phyloP scores from a whole-genome alignment of 805 yeast species.

The Saturnispora galanensis region DNA sequence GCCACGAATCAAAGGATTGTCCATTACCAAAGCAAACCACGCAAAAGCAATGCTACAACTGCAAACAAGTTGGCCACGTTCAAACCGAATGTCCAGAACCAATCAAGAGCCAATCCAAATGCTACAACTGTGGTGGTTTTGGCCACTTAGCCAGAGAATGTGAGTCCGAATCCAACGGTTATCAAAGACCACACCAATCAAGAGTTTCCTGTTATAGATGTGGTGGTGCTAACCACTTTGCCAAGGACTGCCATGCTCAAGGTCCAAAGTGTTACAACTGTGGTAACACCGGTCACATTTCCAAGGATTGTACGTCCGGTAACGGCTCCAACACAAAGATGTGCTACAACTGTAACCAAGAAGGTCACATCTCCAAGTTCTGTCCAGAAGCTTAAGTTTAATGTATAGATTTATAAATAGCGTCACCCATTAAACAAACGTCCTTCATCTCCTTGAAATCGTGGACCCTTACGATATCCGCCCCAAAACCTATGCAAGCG shows the following conservation, averaged over 20 bases:
- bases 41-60: conserved; percentile 85
- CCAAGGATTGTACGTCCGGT: conserved; percentile 65
- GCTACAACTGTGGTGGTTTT: conserved; percentile 67
- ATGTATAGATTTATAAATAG: conserved; percentile 38
- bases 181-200: conserved; percentile 11
- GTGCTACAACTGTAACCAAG: conserved; percentile 64
- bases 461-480: conserved; percentile 83
- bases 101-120: conserved; percentile 48
- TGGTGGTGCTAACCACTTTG: conserved; percentile 89
- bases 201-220: conserved; percentile 74
- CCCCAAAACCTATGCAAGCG: conserved; percentile 61
- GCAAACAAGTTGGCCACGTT: conserved; percentile 86
- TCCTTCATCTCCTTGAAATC: conserved; percentile 55
- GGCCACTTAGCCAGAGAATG: conserved; percentile 84
- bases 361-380: conserved; percentile 84
- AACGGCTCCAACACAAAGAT: conserved; percentile 37
- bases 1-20: conserved; percentile 84
- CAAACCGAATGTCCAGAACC: conserved; percentile 72
- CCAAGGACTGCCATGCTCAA: conserved; percentile 72
- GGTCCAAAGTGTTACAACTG: conserved; percentile 81
- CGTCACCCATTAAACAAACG: conserved; percentile 58
- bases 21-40: conserved; percentile 79
- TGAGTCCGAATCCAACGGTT: conserved; percentile 21
- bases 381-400: conserved; percentile 29
- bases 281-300: conserved; percentile 82